Evolutionary conservation across 176 grass and related monocot genomes (phyloP), one percentile per base, ranked within the genome.

Genomic region (Oryza coarctata): DNA sequence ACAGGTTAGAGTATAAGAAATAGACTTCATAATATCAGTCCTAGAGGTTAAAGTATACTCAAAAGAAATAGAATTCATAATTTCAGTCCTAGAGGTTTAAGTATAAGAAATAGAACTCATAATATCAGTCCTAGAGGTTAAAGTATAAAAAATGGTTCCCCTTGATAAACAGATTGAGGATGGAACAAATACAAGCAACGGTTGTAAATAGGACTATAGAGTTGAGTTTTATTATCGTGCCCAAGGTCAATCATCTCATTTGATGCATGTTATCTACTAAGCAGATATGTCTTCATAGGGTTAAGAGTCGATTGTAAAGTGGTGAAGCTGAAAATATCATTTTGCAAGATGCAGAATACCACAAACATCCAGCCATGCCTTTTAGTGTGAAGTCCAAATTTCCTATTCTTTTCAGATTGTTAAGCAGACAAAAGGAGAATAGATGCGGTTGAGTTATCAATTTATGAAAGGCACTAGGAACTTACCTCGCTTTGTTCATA

Each of bases 271-370:
- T 10, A 27, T 3, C 3, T 35, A 26, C 11, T 47, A 33, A n/a
- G 9, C 32, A 32, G 18, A 79, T 35, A 27, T 6, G 2, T 26
- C 29, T 70, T 17, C n/a, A 65, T 29, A 31, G 9, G 23, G 12
- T 71, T 26, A 71, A 3, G 33, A 20, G 50, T 9, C 5, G 1
- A 5, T 20, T 17, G 36, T 6, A 63, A 63, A 43, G 26, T 22
- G 31, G 15, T 66, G 2, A 49, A 62, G n/a, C 18, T 72, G 8
- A 44, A 0, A 36, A 45, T 35, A 85, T 62, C 25, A 60, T 34
- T 61, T 84, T 34, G 18, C 28, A 47, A 26, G 67, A 88, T 74
- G 26, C 65, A 25, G 62, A 63, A 25, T 70, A 34, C 22, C 34
- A 67, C 28, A 63, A 84, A 17, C 29, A 82, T 35, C 26, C 27